These are phyloP conservation scores for Colletotrichum abscissum DNA, from an alignment of 2,329 filamentous ascomycete genomes.

Conservation along the genomic window DNA sequence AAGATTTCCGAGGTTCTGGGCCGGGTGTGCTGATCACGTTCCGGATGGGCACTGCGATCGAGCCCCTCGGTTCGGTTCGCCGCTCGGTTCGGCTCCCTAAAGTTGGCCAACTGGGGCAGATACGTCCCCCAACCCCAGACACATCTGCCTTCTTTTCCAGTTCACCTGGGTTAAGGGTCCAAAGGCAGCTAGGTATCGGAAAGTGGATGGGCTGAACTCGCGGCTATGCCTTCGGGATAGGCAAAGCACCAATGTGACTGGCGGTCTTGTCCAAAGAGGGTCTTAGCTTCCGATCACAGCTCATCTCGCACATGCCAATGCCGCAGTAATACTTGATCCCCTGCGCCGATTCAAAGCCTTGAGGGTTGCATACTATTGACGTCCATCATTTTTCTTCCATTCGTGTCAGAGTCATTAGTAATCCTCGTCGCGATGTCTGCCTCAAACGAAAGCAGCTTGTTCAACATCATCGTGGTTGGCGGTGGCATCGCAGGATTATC, in stretches of 20 bases:
- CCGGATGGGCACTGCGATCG: background rate
- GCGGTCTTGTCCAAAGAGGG: background rate
- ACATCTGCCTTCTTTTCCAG: background rate
- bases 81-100: slow-evolving; percentile 17
- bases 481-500: slow-evolving; percentile 32
- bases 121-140: background rate
- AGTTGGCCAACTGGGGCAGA: background rate
- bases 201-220: background rate
- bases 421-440: background rate
- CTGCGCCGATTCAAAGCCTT: background rate
- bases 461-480: slow-evolving; percentile 39
- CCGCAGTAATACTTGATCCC: background rate
- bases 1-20: background rate
- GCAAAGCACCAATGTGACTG: background rate
- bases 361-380: too few species aligned
- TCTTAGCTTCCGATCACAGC: too few species aligned
- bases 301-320: background rate
- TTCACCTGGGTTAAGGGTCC: background rate
- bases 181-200: background rate
- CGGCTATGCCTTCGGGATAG: background rate
- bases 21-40: too few species aligned
- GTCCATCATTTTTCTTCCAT: background rate
- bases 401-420: background rate
- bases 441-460: background rate
- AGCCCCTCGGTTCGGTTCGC: slow-evolving; percentile 11